A percentile compares a stretch with the other conserved stretches of the same genome.
phyloP scores from a whole-genome alignment of 2,329 filamentous ascomycete genomes.

The Trichophyton schoenleinii region DNA sequence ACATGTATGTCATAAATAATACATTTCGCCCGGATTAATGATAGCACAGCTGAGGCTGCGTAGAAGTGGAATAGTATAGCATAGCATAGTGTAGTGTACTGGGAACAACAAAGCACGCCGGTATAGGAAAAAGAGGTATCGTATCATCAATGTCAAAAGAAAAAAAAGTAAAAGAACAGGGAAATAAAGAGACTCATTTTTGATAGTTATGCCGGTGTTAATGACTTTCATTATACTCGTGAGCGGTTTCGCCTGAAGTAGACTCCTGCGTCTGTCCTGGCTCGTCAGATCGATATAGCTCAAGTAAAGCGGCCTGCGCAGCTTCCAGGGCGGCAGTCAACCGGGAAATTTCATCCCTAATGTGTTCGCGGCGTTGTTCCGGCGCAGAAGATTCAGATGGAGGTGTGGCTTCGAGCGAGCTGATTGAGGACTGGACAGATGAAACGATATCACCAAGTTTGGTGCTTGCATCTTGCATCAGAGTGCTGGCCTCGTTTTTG shows the following conservation, averaged over 20 bases:
- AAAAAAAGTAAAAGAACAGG: not conserved
- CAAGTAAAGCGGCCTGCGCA: not conserved
- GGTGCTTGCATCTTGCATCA: constrained; percentile 38
- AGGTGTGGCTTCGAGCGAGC: constrained; percentile 30
- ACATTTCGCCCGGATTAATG: not conserved
- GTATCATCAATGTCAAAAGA: not conserved
- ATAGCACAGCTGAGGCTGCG: not conserved
- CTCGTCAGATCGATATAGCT: not conserved
- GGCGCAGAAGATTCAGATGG: not conserved
- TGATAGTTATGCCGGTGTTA: not conserved
- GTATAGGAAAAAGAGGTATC: not conserved
- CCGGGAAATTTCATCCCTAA: not conserved
- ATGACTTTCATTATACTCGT: not conserved
- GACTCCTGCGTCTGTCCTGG: not conserved
- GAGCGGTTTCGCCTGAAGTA: not conserved
- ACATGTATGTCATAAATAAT: not conserved
- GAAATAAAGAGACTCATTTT: not conserved
- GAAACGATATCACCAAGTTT: constrained; percentile 43
- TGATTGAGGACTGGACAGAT: constrained; percentile 45
- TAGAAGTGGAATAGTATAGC: not conserved
- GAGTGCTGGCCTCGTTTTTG: constrained; percentile 41
- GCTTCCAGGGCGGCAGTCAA: not conserved
- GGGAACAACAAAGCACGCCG: not conserved
- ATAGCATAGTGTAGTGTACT: not conserved
- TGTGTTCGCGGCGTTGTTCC: not conserved